Evolutionary conservation across 148 eudicot species (phyloP).

Genomic region (Fagopyrum tataricum): DNA sequence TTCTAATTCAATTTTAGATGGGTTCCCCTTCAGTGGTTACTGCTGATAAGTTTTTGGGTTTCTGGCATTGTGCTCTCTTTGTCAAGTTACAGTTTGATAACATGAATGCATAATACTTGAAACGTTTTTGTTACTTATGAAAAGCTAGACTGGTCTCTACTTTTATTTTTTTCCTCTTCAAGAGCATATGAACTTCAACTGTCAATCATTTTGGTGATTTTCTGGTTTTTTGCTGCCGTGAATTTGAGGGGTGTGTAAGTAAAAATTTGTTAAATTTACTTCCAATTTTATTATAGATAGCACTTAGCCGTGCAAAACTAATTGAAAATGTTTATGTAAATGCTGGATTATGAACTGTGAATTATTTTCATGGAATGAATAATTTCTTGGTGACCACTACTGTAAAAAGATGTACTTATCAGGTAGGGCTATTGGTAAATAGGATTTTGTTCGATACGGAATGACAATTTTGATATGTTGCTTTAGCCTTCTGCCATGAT

Average conservation of each 20-base stretch:
- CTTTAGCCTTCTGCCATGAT: neutral
- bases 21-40: neutral
- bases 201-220: neutral
- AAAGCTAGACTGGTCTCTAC: neutral
- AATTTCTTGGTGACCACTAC: neutral
- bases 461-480: neutral
- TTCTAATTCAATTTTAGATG: neutral
- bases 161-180: neutral
- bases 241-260: neutral
- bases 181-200: neutral
- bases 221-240: neutral
- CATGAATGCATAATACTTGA: neutral
- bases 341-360: neutral
- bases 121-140: neutral
- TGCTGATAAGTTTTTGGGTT: neutral
- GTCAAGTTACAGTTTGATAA: neutral
- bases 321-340: neutral
- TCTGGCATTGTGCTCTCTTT: neutral
- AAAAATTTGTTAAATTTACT: neutral
- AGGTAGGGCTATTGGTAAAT: conserved; percentile 7
- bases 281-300: neutral
- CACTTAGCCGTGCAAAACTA: no score
- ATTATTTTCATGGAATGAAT: neutral
- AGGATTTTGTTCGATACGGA: conserved; percentile 9
- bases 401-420: conserved; percentile 6